Conservation (phyloP, 2,329 filamentous ascomycete species). For the Exophiala alcalophila region DNA sequence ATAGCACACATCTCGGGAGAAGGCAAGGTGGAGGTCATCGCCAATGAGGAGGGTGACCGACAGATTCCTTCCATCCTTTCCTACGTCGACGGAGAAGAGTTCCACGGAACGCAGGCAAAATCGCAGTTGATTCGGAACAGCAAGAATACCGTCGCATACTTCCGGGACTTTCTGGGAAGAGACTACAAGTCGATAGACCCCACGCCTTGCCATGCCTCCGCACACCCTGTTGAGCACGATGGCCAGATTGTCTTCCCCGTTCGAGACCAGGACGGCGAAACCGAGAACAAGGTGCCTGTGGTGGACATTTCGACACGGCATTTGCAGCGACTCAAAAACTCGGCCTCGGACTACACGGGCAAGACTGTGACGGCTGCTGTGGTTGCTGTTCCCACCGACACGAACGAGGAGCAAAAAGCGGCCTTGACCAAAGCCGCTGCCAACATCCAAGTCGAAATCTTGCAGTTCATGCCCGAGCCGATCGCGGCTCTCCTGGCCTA, state of each 20-base stretch:
- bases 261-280: constrained; percentile 67
- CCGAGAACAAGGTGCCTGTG: constrained; percentile 68
- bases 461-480: constrained; percentile 91
- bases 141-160: constrained; percentile 90
- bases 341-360: constrained; percentile 87
- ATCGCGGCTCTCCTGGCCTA: constrained; percentile 86
- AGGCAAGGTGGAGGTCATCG: constrained; percentile 95
- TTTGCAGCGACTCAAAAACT: constrained; percentile 73
- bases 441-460: constrained; percentile 77
- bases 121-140: constrained; percentile 87
- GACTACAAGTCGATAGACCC: constrained; percentile 96
- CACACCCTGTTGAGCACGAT: constrained; percentile 75
- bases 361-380: constrained; percentile 94
- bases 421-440: constrained; percentile 75
- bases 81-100: constrained; percentile 94
- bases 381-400: constrained; percentile 91
- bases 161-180: constrained; percentile 92
- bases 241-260: constrained; percentile 76
- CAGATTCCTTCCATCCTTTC: constrained; percentile 94
- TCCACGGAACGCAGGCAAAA: constrained; percentile 94
- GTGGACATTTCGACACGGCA: constrained; percentile 82
- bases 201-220: constrained; percentile 87
- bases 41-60: constrained; percentile 98
- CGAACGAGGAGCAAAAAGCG: constrained; percentile 78
- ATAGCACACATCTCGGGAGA: constrained; percentile 85